phyloP scores from a whole-genome alignment of 1,139 yeast species.

The Yamadazyma siamensis region DNA sequence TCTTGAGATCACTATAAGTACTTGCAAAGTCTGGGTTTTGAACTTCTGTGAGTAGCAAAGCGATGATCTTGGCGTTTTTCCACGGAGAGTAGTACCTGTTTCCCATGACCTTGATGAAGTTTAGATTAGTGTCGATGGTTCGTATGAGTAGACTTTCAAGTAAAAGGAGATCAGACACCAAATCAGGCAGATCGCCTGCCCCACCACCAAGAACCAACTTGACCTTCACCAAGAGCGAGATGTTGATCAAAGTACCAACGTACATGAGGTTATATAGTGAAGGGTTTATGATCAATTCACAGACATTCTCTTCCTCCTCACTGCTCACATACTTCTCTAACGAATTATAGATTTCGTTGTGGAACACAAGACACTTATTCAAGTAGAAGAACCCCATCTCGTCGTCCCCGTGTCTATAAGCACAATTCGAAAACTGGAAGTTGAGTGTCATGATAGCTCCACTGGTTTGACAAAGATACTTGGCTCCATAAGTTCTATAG shows the following conservation, averaged over 20 bases:
- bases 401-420: constrained; percentile 1
- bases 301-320: constrained; percentile 13
- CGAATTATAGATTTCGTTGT: too few relatives aligned
- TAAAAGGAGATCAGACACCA: constrained; percentile 1
- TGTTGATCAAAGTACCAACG: constrained; percentile 22
- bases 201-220: constrained; percentile 2
- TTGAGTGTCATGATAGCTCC: constrained; percentile 8
- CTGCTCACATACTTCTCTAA: constrained; percentile 4
- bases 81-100: constrained; percentile 11
- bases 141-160: constrained; percentile 5
- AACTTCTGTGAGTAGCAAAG: constrained; percentile 7
- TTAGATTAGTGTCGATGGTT: constrained; percentile 3
- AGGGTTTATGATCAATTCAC: constrained; percentile 34
- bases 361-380: too few relatives aligned
- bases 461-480: constrained; percentile 7
- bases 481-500: constrained; percentile 7
- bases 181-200: not conserved
- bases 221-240: constrained; percentile 15
- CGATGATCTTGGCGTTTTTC: constrained; percentile 9
- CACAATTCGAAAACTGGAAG: constrained; percentile 9
- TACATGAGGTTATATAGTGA: constrained; percentile 27
- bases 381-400: constrained; percentile 2
- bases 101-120: constrained; percentile 9
- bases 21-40: constrained; percentile 1
- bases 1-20: not conserved